Evolutionary conservation across 805 yeast species (phyloP), one percentile per base, ranked within the genome.

Genomic region (Metschnikowia lachancei): DNA sequence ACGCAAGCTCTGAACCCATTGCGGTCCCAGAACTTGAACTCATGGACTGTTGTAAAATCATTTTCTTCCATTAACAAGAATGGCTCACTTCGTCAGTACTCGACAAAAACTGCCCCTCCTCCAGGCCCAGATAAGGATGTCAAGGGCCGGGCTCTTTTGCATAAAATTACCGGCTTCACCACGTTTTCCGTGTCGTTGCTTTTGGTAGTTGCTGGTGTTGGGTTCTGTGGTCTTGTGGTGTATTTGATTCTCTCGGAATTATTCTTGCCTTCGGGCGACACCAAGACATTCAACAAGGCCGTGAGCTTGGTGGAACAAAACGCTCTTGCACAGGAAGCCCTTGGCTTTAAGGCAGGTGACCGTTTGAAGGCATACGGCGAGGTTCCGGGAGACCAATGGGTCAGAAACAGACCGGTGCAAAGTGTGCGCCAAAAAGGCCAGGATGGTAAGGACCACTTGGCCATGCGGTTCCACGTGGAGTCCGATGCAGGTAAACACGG

Each of bases 261-360:
- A 28, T 81, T 88, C 54, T 77, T 91, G 39, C 97, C 97, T 9
- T 84, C 95, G 1, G 95, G 96, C 19, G 97, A 91, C 61, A 91
- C 96, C 0, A 86, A 85, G 53, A 81, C 95, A 2, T 91, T 91
- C 72, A 90, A 91, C 67, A 79, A 88, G 56, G 95, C 95, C 2
- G 90, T 90, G 28, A 77, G 80, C 11, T 67, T 87, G 56, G 78
- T 89, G 32, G 92, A 91, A 60, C 72, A 83, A 49, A 87, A 85
- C 63, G 75, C 75, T 40, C 64, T 63, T 32, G 83, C 85, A 3
- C 82, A 82, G 55, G 67, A 72, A 52, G 63, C 82, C 26, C 69
- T 91, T 32, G 77, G 78, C 24, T 75, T 83, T 51, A 57, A 70
- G 14, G 64, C 74, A 2, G 82, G 80, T 9, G 78, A 75, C 45